Evolutionary conservation across 805 yeast species (phyloP), one percentile per base, ranked within the genome.

Genomic region (Cyberlindnera subsufficiens): DNA sequence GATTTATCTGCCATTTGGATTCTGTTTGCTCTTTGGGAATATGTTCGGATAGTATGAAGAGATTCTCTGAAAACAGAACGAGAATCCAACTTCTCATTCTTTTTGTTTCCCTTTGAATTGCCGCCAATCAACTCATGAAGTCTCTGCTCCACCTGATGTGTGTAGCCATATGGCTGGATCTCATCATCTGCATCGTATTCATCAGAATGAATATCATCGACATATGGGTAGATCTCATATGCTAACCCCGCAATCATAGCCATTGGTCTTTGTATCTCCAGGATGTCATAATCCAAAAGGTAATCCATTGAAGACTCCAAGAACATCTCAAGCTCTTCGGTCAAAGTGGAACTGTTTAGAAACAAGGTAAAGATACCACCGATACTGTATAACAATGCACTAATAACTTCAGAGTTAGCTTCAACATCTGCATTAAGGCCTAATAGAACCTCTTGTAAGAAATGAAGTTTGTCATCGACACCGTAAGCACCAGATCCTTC

Each of bases 51-150:
- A 0, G 83, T 77, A 31, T 61, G 61, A 33, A 72, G 58, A 16
- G 80, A 77, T 45, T 81, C 83, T 54, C 80, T 68, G 58, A 80
- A 78, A 1, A 81, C 67, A 1, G 86, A 74, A 47, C 77, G 76
- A 20, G 77, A 67, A 32, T 74, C 78, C 45, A 72, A 74, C 56
- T 78, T 81, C 47, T 80, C 86, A 54, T 75, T 78, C 51, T 82
- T 82, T 22, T 79, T 56, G 40, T 70, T 75, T 44, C 80, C 79
- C 5, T 80, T 66, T 0, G 84, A 75, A 22, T 22, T 22, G 18
- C 75, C 71, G 35, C 69, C 72, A 1, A 75, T 63, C 35, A 80
- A 63, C 30, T 68, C 61, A 20, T 66, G 64, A 27, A 77, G 57
- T 4, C 65, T 65, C 17, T 60, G 54, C 27, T 65, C 57, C 9